Percentiles rank a stretch among this genome's conserved stretches.
phyloP scores from a whole-genome alignment of 73 alveolate species.

The Paramecium primaurelia region DNA sequence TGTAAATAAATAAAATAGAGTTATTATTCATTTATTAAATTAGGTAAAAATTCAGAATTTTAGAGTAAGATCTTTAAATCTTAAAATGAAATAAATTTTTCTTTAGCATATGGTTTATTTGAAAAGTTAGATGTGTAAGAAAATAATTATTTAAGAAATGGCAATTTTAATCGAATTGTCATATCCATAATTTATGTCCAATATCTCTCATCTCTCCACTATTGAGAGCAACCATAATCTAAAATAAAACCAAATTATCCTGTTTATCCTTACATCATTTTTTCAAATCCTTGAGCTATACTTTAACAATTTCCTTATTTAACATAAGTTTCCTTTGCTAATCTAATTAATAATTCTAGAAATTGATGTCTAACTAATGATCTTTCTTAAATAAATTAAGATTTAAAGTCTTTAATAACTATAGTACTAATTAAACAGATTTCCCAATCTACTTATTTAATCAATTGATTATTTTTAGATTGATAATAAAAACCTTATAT shows the following conservation, averaged over 20 bases:
- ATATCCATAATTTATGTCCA: conserved; percentile 64
- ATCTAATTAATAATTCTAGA: conserved; percentile 69
- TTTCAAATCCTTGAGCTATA: conserved; percentile 65
- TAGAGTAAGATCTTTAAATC: conserved; percentile 68
- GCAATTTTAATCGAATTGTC: conserved; percentile 58
- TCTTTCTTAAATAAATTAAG: conserved; percentile 65
- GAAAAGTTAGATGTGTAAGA: conserved; percentile 59
- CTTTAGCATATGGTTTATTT: conserved; percentile 67
- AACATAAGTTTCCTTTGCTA: conserved; percentile 65
- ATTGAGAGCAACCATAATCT: conserved; percentile 55
- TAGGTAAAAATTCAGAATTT: conserved; percentile 71
- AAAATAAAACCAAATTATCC: conserved; percentile 61
- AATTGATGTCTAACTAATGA: conserved; percentile 73
- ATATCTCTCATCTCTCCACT: conserved; percentile 72
- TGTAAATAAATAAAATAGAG: conserved; percentile 66
- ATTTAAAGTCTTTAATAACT: not conserved
- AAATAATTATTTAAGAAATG: conserved; percentile 58
- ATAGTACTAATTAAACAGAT: conserved; percentile 14
- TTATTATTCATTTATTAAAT: conserved; percentile 74
- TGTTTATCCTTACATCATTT: conserved; percentile 42
- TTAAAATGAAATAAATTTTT: conserved; percentile 65
- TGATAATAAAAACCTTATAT: conserved; percentile 53
- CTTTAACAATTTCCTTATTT: conserved; percentile 55
- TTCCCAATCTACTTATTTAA: conserved; percentile 39
- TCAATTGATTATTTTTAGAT: conserved; percentile 11